phyloP scores from a whole-genome alignment of 495 filamentous ascomycete genomes.

The Talaromyces ruber region DNA sequence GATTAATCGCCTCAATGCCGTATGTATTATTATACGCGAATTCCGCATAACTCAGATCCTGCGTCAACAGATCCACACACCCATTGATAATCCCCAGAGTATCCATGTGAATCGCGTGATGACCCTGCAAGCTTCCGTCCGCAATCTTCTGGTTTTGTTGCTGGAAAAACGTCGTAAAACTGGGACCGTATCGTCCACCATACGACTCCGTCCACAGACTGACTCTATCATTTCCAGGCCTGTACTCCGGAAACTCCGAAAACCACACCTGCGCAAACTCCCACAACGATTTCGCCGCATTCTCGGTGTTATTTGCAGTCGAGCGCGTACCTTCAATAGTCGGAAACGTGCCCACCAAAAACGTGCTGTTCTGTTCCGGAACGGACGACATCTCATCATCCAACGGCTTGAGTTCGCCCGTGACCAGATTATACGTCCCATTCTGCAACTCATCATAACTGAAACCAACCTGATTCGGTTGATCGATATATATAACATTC shows the following conservation, averaged over 20 bases:
- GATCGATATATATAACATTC: slow-evolving; percentile 59
- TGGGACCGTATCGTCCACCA: slow-evolving; percentile 59
- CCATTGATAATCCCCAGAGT: slow-evolving; percentile 57
- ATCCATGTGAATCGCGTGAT: slow-evolving; percentile 37
- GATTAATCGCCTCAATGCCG: slow-evolving; percentile 55
- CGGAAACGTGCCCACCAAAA: slow-evolving; percentile 51
- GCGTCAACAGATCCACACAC: slow-evolving; percentile 65
- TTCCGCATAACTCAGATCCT: slow-evolving; percentile 55
- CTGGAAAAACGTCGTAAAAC: slow-evolving; percentile 57
- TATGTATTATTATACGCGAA: slow-evolving; percentile 74
- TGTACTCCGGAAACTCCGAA: slow-evolving; percentile 45
- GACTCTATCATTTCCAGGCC: slow-evolving; percentile 45
- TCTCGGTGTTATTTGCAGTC: slow-evolving; percentile 43
- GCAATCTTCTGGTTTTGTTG: slow-evolving; percentile 51
- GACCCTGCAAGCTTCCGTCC: slow-evolving; percentile 24
- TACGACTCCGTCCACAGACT: slow-evolving; percentile 52
- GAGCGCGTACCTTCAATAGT: slow-evolving; percentile 32
- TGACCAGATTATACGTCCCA: slow-evolving; percentile 38
- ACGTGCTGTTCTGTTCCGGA: slow-evolving; percentile 51
- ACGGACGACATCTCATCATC: slow-evolving; percentile 20
- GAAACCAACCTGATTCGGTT: slow-evolving; percentile 56
- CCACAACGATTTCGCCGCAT: slow-evolving; percentile 47
- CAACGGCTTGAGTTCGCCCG: slow-evolving; percentile 27
- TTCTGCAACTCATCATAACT: slow-evolving; percentile 43
- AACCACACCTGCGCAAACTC: slow-evolving; percentile 52